Conservation (phyloP, 1,284 basidiomycete species). For the Polyporus tsugae region DNA sequence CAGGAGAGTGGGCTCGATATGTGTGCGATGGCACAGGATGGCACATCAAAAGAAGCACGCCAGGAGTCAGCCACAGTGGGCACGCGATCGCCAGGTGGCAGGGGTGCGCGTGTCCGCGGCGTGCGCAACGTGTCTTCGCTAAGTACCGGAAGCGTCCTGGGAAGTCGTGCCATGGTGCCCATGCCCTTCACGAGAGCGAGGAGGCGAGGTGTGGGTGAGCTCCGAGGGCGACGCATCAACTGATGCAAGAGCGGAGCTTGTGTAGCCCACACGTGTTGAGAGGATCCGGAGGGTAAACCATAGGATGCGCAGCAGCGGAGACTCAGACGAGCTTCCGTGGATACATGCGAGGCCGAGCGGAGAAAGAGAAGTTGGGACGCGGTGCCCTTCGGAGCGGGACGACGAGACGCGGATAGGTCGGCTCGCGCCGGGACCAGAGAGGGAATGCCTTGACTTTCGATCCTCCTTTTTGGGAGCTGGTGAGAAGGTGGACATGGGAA, state of each 20-base stretch:
- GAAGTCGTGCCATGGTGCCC: neutral
- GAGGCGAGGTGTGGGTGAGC: neutral
- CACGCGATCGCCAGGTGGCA: constrained; percentile 8
- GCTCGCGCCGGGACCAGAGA: neutral
- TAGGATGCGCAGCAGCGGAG: constrained; percentile 20
- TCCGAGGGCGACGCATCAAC: neutral
- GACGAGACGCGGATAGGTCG: constrained; percentile 21
- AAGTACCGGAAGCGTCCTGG: neutral
- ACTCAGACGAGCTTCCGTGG: constrained; percentile 9
- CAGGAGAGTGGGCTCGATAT: neutral
- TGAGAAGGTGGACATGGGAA: constrained; percentile 23
- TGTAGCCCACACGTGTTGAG: neutral
- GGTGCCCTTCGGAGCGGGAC: neutral
- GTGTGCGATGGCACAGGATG: neutral
- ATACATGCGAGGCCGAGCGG: neutral
- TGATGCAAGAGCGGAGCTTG: neutral
- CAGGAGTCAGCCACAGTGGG: neutral
- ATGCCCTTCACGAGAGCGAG: neutral
- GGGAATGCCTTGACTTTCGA: neutral
- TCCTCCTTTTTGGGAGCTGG: constrained; percentile 1
- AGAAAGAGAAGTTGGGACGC: constrained; percentile 9
- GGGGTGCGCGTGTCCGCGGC: constrained; percentile 9
- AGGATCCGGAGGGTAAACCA: constrained; percentile 4
- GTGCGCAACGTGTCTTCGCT: constrained; percentile 10
- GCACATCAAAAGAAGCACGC: neutral